A percentile compares a stretch with the other conserved stretches of the same genome.
Evolutionary conservation across 2,329 filamentous ascomycete species (phyloP).

Genomic region (Paramyrothecium sp.): DNA sequence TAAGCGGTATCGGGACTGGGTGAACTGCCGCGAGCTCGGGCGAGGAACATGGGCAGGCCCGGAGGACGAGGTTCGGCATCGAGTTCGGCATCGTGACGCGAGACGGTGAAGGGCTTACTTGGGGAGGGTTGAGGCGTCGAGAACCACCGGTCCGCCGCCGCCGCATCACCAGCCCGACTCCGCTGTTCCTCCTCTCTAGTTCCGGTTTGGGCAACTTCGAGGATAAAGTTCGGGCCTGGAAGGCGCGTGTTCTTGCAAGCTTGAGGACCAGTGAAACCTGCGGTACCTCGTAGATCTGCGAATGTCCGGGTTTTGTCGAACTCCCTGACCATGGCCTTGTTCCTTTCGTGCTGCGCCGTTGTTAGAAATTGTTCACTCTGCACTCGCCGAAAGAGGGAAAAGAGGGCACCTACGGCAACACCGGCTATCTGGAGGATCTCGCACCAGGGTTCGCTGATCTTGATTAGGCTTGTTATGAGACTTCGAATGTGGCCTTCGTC

Average conservation of each 20-base stretch:
- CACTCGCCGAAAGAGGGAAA: no score
- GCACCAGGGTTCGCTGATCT: constrained; percentile 30
- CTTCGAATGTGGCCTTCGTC: constrained; percentile 28
- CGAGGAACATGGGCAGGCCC: constrained; percentile 23
- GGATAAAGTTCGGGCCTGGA: constrained; percentile 22
- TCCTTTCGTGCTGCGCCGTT: constrained; percentile 21
- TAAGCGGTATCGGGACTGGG: constrained; percentile 12
- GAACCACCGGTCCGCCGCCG: constrained; percentile 18
- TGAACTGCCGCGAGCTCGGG: constrained; percentile 19
- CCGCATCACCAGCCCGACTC: constrained; percentile 13
- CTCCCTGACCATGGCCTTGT: constrained; percentile 25
- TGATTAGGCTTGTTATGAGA: constrained; percentile 31
- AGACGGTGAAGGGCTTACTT: constrained; percentile 1
- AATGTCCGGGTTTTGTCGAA: constrained; percentile 27
- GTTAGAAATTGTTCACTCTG: constrained; percentile 6
- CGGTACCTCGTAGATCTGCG: constrained; percentile 15
- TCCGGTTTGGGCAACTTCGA: constrained; percentile 20
- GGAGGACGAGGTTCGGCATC: constrained; percentile 19
- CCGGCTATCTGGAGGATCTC: constrained; percentile 17
- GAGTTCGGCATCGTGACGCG: constrained; percentile 9
- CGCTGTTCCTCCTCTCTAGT: constrained; percentile 16
- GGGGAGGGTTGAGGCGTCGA: constrained; percentile 3
- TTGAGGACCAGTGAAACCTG: not conserved
- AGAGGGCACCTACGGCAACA: not conserved
- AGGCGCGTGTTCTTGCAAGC: constrained; percentile 9